Conservation (phyloP, 225 moss, liverwort and hornwort genomes). For the Pseudisothecium myosuroides region DNA sequence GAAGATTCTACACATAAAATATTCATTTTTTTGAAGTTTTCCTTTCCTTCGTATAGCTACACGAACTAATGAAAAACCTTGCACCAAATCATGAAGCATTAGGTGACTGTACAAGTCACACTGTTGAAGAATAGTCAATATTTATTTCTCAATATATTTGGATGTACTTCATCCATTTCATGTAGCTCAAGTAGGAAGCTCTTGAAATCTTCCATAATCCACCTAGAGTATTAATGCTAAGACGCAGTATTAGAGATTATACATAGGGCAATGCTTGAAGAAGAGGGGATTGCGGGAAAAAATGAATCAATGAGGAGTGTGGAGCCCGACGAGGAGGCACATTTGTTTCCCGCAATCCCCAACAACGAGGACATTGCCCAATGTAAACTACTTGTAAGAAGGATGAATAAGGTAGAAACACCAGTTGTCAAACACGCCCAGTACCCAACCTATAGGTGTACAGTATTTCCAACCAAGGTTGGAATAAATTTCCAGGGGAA, state of each 20-base stretch:
- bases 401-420: too few species aligned
- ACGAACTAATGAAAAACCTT: background rate
- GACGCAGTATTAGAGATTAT: background rate
- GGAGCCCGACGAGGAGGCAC: too few species aligned
- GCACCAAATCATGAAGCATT: background rate
- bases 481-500: too few species aligned
- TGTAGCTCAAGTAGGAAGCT: rapidly evolving
- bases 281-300: too few species aligned
- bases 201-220: background rate
- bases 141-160: background rate
- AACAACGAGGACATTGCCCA: too few species aligned
- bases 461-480: too few species aligned
- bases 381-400: too few species aligned
- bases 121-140: background rate
- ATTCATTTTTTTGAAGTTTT: background rate
- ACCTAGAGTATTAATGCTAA: background rate
- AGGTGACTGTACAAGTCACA: rapidly evolving
- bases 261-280: too few species aligned
- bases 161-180: background rate
- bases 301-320: too few species aligned
- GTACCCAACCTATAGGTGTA: too few species aligned
- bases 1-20: background rate
- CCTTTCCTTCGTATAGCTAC: rapidly evolving
- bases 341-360: too few species aligned
- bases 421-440: too few species aligned